Conservation (phyloP, 1,139 yeast species). For the Magnusiomyces sp. region DNA sequence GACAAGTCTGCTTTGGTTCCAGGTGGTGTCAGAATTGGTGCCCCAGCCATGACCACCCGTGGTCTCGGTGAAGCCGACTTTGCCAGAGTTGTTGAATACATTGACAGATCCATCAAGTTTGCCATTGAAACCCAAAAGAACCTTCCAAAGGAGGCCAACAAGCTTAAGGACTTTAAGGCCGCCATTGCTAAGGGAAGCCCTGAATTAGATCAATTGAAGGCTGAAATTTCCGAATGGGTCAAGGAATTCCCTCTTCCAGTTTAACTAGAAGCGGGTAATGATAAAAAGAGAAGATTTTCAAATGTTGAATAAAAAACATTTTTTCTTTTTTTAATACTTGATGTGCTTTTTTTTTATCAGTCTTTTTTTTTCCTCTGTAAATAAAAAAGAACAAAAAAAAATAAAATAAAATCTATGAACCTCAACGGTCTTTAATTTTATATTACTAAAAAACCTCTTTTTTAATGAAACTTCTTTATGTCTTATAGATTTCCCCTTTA, state of each 20-base stretch:
- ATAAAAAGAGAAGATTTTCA: background rate
- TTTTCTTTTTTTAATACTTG: background rate
- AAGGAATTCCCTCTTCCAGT: constrained; percentile 85
- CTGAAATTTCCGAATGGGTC: constrained; percentile 85
- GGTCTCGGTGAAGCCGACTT: constrained; percentile 79
- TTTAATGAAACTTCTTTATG: no score
- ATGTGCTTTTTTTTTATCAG: background rate
- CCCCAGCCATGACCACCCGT: constrained; percentile 98
- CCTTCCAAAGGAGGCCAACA: constrained; percentile 80
- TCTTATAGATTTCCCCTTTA: no score
- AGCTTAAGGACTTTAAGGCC: constrained; percentile 89
- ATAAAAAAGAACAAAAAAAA: background rate
- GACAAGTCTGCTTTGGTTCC: constrained; percentile 93
- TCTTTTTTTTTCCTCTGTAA: no score
- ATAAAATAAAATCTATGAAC: background rate
- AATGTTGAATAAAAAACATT: background rate
- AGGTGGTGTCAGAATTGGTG: constrained; percentile 91
- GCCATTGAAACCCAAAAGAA: constrained; percentile 66
- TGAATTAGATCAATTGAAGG: constrained; percentile 53
- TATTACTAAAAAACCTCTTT: no score
- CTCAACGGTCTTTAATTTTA: constrained; percentile 4
- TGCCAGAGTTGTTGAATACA: constrained; percentile 65
- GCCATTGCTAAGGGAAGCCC: constrained; percentile 64
- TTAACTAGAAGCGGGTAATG: constrained; percentile 17
- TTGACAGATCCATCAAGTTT: constrained; percentile 70